Base-by-base conservation (phyloP, 225 moss, liverwort and hornwort genomes). In the Pseudisothecium myosuroides region DNA sequence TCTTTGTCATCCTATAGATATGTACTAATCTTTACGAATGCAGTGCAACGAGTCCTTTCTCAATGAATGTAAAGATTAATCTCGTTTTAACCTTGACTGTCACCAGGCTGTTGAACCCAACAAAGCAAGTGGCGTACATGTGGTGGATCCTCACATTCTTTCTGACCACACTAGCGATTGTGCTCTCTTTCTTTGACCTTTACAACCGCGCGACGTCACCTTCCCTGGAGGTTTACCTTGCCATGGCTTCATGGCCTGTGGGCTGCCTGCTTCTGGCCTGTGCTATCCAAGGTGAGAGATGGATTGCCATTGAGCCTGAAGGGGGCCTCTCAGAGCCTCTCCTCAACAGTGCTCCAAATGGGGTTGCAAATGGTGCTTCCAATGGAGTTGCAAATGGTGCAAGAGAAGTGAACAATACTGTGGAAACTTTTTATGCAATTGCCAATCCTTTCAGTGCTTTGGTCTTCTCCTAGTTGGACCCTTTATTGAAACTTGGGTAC, bases 111-210 rank as follows among this genome's bases (percentile, higher is more conserved):
- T 87, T 90, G 41, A 94, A 94, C 52, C 94, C 93, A 23, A 54
- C 87, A 60, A 94, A 94, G 86, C 93, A 94, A 91, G 89, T 94
- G 76, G 92, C 91, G 12, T 93, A 93, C 45, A 81, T 94, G 88
- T 94, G 93, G 94, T 94, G 94, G 93, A 92, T 91, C 32, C 90
- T 93, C 81, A 93, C 94, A 59, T 94, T 94, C 83, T 85, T 92
- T 20, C 90, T 94, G 37, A 88, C 93, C 16, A 83, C 91, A 18
- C 61, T 93, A 32, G 92, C 83, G 10, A 63, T 74, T 6, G 71
- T 90, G 23, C 91, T 94, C 52, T 91, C 90, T 22, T 90, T 92
- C 52, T 23, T 89, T 43, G 89, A 92, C 80, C 90, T 94, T 24
- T 88, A 88, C 43, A 87, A 87, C 67, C 91, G 87, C 69, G 81